Conservation (phyloP, 805 yeast genomes). For the Alloascoidea africana region DNA sequence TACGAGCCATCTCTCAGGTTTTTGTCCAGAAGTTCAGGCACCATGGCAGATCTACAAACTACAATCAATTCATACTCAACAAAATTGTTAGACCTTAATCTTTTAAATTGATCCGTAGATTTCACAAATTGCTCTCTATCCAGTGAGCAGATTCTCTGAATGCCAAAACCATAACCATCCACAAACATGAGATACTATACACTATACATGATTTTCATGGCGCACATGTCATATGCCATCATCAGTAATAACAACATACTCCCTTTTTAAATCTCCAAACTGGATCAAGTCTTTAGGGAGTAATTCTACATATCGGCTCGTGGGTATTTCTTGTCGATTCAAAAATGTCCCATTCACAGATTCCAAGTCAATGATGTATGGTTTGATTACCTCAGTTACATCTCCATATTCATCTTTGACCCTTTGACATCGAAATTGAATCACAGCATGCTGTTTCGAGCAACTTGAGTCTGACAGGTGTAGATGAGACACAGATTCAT, state of each 20-base stretch:
- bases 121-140: too few relatives aligned
- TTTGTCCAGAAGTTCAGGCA: too few relatives aligned
- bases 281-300: conserved; percentile 23
- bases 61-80: too few relatives aligned
- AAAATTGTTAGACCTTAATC: too few relatives aligned
- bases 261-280: conserved; percentile 18
- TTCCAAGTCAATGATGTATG: conserved; percentile 30
- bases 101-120: too few relatives aligned
- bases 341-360: conserved; percentile 31
- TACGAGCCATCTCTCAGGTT: too few relatives aligned
- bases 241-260: background rate
- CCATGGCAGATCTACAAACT: too few relatives aligned
- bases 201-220: too few relatives aligned
- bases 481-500: conserved; percentile 18
- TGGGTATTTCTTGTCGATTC: conserved; percentile 24
- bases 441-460: conserved; percentile 32
- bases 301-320: conserved; percentile 26
- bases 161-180: too few relatives aligned
- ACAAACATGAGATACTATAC: too few relatives aligned
- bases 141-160: too few relatives aligned
- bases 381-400: conserved; percentile 9
- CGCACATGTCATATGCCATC: too few relatives aligned
- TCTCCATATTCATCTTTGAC: conserved; percentile 5
- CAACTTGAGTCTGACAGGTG: conserved; percentile 20
- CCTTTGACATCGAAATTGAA: conserved; percentile 22